Evolutionary conservation across 2,329 filamentous ascomycete species (phyloP).

Genomic region (Graphium sp.): DNA sequence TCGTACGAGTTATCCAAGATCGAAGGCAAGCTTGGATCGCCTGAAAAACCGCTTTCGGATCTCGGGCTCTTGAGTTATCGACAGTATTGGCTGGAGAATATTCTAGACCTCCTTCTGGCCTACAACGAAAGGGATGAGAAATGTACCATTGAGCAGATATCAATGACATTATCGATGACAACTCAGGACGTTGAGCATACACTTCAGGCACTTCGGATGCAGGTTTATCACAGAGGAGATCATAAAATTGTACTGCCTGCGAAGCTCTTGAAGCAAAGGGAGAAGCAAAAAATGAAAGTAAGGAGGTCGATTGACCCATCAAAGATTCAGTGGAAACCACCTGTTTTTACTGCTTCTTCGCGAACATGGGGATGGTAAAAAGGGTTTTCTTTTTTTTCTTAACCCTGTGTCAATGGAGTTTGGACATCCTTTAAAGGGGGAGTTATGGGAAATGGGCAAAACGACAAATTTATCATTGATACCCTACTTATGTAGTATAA

Average conservation of each 20-base stretch:
- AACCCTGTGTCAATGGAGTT: too few species aligned
- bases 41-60: slow-evolving; percentile 92
- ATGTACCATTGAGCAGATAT: slow-evolving; percentile 76
- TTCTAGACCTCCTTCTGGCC: slow-evolving; percentile 72
- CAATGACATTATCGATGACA: slow-evolving; percentile 76
- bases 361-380: slow-evolving; percentile 88
- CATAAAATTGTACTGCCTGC: slow-evolving; percentile 91
- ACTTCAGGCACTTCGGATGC: slow-evolving; percentile 83
- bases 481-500: too few species aligned
- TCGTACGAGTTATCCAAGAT: slow-evolving; percentile 94
- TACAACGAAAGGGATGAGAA: slow-evolving; percentile 50
- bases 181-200: slow-evolving; percentile 93
- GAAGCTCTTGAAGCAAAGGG: slow-evolving; percentile 59
- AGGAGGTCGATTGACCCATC: slow-evolving; percentile 61
- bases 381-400: too few species aligned
- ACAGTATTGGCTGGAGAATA: slow-evolving; percentile 94
- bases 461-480: too few species aligned
- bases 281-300: slow-evolving; percentile 66
- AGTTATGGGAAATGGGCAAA: too few species aligned
- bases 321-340: slow-evolving; percentile 85
- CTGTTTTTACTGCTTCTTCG: slow-evolving; percentile 77
- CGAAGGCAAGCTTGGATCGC: slow-evolving; percentile 86
- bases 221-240: slow-evolving; percentile 89
- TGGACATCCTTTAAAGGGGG: too few species aligned
- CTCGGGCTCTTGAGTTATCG: slow-evolving; percentile 84